Base-by-base conservation (phyloP, 495 filamentous ascomycete genomes). In the Penicillium alfredii region DNA sequence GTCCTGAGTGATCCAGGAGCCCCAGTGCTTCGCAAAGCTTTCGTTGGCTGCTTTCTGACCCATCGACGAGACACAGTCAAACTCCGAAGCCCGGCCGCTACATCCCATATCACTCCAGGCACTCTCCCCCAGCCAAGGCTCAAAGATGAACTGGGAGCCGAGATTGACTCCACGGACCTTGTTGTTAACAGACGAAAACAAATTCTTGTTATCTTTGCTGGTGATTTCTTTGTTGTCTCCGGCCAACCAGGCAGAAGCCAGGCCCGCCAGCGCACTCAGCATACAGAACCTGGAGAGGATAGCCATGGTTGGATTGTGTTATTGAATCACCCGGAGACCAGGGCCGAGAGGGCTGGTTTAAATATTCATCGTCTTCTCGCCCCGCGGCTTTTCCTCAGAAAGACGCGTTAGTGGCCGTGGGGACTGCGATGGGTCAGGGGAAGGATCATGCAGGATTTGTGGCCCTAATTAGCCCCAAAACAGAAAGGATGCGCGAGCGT, bases 161-260 rank as follows among this genome's bases (percentile, higher is more conserved):
- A 81, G 60, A 38, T 81, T 78, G 6, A 82, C 77, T 11, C 77
- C 77, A 1, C 75, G 70, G 30, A 83, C 68, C 51, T 77, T 78
- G 42, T 56, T 57, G 24, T 27, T 46, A 6, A 33, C 37, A 3
- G 30, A 24, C 15, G 47, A 50, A 37, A 63, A 64, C 15, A 60
- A 48, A 36, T 59, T 55, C 1, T 33, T 49, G 6, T 55, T 55
- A 30, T 43, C 36, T 6, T n/a, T 31, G n/a, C 50, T 39, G 24
- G 27, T 42, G 37, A 61, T 59, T 15, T 51, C 27, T 28, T 49
- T 53, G 38, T 64, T 37, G 7, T 45, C 43, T 28, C 49, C 50
- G n/a, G 60, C 57, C n/a, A 64, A 36, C 60, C 60, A 61, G 20
- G 55, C 55, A 6, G 38, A 17, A 8, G 45, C 30, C 9, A 47